Base-by-base conservation (phyloP, 2,329 filamentous ascomycete genomes). In the Aspergillus transmontanensis region DNA sequence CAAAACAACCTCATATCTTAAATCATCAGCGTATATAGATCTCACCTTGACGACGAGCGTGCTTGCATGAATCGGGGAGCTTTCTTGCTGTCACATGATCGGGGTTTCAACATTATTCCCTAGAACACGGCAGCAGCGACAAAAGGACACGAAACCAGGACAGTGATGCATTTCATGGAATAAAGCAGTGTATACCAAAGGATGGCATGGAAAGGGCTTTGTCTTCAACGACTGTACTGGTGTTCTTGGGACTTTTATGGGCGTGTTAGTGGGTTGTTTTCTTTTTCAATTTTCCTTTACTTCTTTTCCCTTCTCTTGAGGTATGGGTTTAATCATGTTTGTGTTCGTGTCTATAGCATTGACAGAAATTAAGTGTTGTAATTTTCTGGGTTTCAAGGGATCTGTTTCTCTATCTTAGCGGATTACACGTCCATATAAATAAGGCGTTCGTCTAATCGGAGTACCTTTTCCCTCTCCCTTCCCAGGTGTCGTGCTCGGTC, bases 211-310 rank as follows among this genome's bases (percentile, higher is more conserved):
- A 36, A 50, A 46, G 45, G 46, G 28, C 34, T 58, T 53, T 51
- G 57, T 59, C 57, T 59, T 59, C 57, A 59, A 59, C 57, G 57
- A 59, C 57, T 59, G 48, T 50, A 36, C 48, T 51, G 48, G 48
- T 51, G 48, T 51, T 51, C 48, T 51, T 32, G 48, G 48, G 48
- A 51, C 7, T 51, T 51, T 32, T 16, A 51, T 51, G 3, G 48
- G 28, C 48, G 28, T 51, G 46, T 30, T 11, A 7, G 46, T 28
- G 26, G 48, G 48, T 16, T 51, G 3, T 21, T 4, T 10, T 5
- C 26, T 51, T n/a, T 3, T n/a, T 14, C 28, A n/a, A 6, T 16
- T 23, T 48, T 48, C 12, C 21, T 3, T 4, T 51, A 26, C n/a
- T 30, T 30, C 12, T 51, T n/a, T 16, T 30, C 6, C 9, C 26